Base-by-base conservation (phyloP, 768 basidiomycete genomes). In the Trametes gibbosa region DNA sequence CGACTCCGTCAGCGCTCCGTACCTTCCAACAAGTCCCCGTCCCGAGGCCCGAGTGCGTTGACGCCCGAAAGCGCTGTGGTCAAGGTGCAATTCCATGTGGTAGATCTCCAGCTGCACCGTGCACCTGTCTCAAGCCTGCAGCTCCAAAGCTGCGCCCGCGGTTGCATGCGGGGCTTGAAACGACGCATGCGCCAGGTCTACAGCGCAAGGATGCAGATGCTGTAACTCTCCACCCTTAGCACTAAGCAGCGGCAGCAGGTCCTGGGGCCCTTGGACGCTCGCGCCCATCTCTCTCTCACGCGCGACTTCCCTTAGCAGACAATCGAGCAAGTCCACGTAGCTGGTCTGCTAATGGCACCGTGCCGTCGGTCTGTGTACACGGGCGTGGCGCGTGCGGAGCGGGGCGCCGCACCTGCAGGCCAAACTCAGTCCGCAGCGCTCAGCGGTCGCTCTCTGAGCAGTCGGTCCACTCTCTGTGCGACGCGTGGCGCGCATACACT, bases 71-170 rank as follows among this genome's bases (percentile, higher is more conserved):
- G 25, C 45, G 24, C 16, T 17, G 54, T 56, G 54, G 45, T 39
- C 45, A 39, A 55, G 54, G 55, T 56, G 47, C 24, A 42, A 56
- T 56, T 49, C 37, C 27, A 37, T 56, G 55, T 40, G 55, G 54
- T 48, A 25, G 23, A 3, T 23, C 17, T 23, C 41, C 24, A 19
- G 43, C 19, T 21, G 13, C 21, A 21, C 21, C 5, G 12, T 7
- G 21, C 21, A 21, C 21, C 21, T 3, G 42, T 21, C 21, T 17
- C 42, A 19, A 6, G 9, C 42, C 13, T 14, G 37, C 37, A 39
- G 29, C 29, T 10, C 29, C 29, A 10, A 32, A 32, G 4, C 29
- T 32, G 29, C 10, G 29, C 29, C 29, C 29, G 29, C 29, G 29
- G 29, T 4, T 32, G 4, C 10, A 32, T 10, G 29, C 10, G 29